These are phyloP conservation scores for Lentinula sp. DNA, from an alignment of 768 basidiomycete species.

Conservation along the genomic window DNA sequence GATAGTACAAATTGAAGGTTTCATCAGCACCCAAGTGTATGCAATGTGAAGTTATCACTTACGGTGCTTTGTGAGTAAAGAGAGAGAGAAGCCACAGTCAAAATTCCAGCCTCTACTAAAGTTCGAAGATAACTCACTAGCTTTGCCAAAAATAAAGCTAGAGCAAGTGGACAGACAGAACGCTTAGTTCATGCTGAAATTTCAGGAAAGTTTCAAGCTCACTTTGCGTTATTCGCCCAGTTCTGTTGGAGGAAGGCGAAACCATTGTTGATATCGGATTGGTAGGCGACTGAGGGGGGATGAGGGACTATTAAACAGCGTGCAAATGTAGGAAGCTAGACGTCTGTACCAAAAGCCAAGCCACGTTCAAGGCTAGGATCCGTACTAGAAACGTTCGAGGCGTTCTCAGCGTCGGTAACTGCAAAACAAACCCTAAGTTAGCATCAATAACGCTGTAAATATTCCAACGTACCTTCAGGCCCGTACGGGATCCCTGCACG, in stretches of 20 bases:
- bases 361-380: conserved; percentile 5
- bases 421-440: neutral
- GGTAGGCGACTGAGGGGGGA: conserved; percentile 10
- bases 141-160: neutral
- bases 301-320: neutral
- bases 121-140: neutral
- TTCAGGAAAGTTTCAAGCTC: neutral
- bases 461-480: conserved; percentile 9
- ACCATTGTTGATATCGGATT: conserved; percentile 9
- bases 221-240: conserved; percentile 12
- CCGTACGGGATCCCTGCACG: conserved; percentile 7
- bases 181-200: no score
- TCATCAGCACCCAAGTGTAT: no score
- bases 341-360: conserved; percentile 6
- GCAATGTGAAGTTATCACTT: neutral
- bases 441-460: neutral
- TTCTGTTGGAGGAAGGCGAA: conserved; percentile 12
- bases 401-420: conserved; percentile 6
- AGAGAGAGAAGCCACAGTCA: neutral
- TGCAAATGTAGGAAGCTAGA: neutral
- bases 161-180: neutral
- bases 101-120: neutral
- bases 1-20: neutral
- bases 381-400: neutral
- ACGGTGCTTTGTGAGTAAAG: neutral